Evolutionary conservation across 306 rosid genomes (phyloP), one percentile per base, ranked within the genome.

Genomic region (Citrullus amarus): DNA sequence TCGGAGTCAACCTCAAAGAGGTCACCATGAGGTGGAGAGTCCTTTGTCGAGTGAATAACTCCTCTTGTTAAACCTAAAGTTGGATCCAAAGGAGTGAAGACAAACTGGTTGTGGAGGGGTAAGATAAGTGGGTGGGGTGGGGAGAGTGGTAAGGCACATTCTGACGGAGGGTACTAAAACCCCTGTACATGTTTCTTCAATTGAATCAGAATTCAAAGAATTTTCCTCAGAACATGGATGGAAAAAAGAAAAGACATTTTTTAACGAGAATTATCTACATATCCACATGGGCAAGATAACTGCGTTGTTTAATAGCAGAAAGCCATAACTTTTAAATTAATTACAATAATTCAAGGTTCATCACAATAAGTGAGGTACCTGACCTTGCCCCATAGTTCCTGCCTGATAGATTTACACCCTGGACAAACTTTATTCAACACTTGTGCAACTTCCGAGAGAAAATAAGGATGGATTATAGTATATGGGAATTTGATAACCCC

Each of bases 361-460:
- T 70, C 80, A 81, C 50, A 57, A 80, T 77, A 61, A 76, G 82
- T 62, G 85, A 77, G 84, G 79, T 82, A 82, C 82, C 92, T 86
- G 87, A 92, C 99, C 99, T 95, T 91, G 80, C 39, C 63, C 88
- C 82, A 60, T 44, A 81, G 69, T 57, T 88, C 85, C 56, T 79
- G 83, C 73, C 89, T 90, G 53, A 87, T 80, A 76, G 89, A 79
- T 86, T 92, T 92, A 87, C 99, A 96, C 65, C 79, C 93, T 8
- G 97, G 93, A 75, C 99, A 96, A 79, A 96, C 85, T 79, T 84
- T 87, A 86, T 96, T 93, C 84, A 96, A 82, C 79, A 96, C 89
- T 61, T 86, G 86, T n/a, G 84, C 88, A 78, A 89, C 89, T 88
- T 96, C 97, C 39, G 96, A 81, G 61, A 91, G 82, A 85, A 83